These are phyloP conservation scores for Lactarius indigo DNA, from an alignment of 768 basidiomycete genomes.

Conservation along the genomic window DNA sequence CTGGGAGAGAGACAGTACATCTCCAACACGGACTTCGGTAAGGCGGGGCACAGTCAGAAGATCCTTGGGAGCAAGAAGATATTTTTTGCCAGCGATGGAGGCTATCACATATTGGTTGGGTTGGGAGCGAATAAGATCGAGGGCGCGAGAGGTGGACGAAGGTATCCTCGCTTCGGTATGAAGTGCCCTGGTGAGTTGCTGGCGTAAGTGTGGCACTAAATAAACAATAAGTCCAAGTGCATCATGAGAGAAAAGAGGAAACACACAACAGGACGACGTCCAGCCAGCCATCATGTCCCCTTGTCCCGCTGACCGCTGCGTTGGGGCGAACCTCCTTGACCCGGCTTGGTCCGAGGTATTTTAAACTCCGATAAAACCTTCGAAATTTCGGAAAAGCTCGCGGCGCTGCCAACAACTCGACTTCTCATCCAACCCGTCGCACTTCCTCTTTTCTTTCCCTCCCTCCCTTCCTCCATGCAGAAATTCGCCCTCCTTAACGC, in stretches of 20 bases:
- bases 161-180: constrained; percentile 32
- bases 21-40: constrained; percentile 81
- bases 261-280: constrained; percentile 20
- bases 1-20: constrained; percentile 74
- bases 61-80: constrained; percentile 88
- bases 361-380: constrained; percentile 26
- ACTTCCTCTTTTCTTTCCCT: constrained; percentile 42
- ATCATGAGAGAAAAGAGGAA: background rate
- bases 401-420: constrained; percentile 32
- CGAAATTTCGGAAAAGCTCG: constrained; percentile 24
- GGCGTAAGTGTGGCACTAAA: constrained; percentile 21
- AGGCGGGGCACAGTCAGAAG: constrained; percentile 91
- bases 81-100: constrained; percentile 79
- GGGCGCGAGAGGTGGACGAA: constrained; percentile 48
- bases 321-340: background rate
- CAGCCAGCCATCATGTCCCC: constrained; percentile 11
- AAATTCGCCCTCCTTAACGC: constrained; percentile 83
- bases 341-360: constrained; percentile 14
- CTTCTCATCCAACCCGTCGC: constrained; percentile 37
- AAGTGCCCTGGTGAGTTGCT: constrained; percentile 30
- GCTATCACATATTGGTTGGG: constrained; percentile 92
- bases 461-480: constrained; percentile 56
- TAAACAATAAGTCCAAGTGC: background rate
- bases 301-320: background rate
- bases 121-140: constrained; percentile 83